A percentile compares a stretch with the other conserved stretches of the same genome.
These are phyloP conservation scores for Tremellales sp. DNA, from an alignment of 1,284 basidiomycete species.

Conservation along the genomic window DNA sequence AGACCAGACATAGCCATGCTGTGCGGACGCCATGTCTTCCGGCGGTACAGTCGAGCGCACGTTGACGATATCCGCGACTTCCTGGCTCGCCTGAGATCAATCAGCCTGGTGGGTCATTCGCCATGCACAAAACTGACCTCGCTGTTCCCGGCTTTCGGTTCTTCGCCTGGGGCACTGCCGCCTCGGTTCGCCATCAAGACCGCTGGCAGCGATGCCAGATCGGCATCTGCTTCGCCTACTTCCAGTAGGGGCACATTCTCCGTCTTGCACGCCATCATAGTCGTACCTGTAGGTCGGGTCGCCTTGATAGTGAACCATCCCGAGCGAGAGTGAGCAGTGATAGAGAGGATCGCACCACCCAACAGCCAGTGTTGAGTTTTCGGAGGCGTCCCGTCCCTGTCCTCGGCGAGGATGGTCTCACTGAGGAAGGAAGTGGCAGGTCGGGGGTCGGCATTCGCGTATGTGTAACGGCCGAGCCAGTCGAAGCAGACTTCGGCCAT, in stretches of 20 bases:
- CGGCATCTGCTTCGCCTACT: conserved; percentile 72
- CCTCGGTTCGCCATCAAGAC: conserved; percentile 68
- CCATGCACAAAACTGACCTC: background rate
- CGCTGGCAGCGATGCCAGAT: conserved; percentile 66
- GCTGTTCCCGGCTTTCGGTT: conserved; percentile 2
- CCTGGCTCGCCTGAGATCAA: background rate
- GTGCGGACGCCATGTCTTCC: conserved; percentile 22
- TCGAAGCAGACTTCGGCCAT: conserved; percentile 96
- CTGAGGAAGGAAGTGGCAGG: conserved; percentile 76
- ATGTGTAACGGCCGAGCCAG: conserved; percentile 93
- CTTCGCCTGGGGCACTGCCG: conserved; percentile 17
- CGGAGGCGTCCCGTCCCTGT: conserved; percentile 22
- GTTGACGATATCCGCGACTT: conserved; percentile 16
- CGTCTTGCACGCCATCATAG: conserved; percentile 74
- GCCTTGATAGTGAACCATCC: conserved; percentile 90
- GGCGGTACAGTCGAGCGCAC: conserved; percentile 15
- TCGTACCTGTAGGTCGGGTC: conserved; percentile 83
- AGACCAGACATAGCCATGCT: conserved; percentile 67
- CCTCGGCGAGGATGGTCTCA: conserved; percentile 54
- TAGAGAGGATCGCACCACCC: conserved; percentile 81
- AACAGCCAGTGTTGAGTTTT: conserved; percentile 73
- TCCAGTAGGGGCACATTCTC: conserved; percentile 85
- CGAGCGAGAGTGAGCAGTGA: conserved; percentile 65
- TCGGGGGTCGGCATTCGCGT: conserved; percentile 87
- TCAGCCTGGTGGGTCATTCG: conserved; percentile 1